A percentile compares a stretch with the other conserved stretches of the same genome.
These are phyloP conservation scores for Solanum pimpinellifolium DNA, from an alignment of 257 asterid species.

Conservation along the genomic window DNA sequence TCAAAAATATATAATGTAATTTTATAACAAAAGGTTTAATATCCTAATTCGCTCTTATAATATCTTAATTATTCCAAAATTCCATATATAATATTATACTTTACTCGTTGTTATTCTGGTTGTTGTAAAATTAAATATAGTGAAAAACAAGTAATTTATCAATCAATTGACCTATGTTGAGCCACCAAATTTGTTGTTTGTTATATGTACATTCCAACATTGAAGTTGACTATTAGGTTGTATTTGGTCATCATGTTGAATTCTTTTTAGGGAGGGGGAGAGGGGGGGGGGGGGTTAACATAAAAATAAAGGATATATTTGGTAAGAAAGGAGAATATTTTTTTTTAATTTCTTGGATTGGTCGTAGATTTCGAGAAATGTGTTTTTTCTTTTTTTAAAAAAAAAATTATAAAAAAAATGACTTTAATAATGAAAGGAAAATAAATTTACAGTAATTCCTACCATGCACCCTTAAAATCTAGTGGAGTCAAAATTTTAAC, in stretches of 20 bases:
- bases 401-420: not conserved
- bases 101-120: not conserved
- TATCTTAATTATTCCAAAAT: too few species aligned
- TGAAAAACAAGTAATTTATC: not conserved
- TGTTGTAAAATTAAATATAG: not conserved
- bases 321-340: rapidly evolving
- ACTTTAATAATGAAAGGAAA: not conserved
- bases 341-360: not conserved
- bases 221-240: not conserved
- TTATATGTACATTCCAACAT: not conserved
- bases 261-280: not conserved
- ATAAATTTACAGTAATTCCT: not conserved
- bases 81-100: not conserved
- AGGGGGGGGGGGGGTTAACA: not conserved
- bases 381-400: too few species aligned
- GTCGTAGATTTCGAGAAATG: not conserved
- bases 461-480: too few species aligned
- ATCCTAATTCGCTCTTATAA: too few species aligned
- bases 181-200: not conserved
- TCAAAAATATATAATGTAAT: too few species aligned
- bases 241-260: not conserved
- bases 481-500: too few species aligned
- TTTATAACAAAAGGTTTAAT: too few species aligned
- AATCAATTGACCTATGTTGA: not conserved
- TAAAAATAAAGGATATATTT: not conserved